phyloP scores from a whole-genome alignment of 2,329 filamentous ascomycete genomes.

The Ceratocystis destructans region DNA sequence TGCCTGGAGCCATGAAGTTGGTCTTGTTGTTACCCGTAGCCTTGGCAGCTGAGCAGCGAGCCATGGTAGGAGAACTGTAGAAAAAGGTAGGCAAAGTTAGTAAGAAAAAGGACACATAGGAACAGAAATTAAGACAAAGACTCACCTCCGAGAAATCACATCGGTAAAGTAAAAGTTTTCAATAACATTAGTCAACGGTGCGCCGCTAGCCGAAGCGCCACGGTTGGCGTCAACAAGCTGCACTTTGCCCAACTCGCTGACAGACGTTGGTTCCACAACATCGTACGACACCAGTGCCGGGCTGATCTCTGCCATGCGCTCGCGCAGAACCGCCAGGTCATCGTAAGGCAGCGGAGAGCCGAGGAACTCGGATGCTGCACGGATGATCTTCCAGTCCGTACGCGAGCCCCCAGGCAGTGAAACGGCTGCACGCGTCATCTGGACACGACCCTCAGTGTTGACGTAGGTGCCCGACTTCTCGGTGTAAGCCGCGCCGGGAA shows the following conservation, averaged over 20 bases:
- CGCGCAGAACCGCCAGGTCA: constrained; percentile 73
- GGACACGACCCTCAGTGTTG: constrained; percentile 93
- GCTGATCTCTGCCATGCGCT: constrained; percentile 91
- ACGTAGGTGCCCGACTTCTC: constrained; percentile 94
- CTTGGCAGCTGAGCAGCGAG: constrained; percentile 89
- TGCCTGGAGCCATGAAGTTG: constrained; percentile 64
- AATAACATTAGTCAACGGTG: constrained; percentile 69
- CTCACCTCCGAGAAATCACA: constrained; percentile 85
- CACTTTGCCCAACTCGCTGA: constrained; percentile 70
- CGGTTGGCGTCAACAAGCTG: constrained; percentile 96
- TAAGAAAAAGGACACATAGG: not conserved
- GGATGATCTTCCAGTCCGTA: constrained; percentile 98
- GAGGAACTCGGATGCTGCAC: constrained; percentile 82
- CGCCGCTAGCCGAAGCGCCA: constrained; percentile 58
- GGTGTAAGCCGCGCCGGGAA: constrained; percentile 89
- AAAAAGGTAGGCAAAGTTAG: not conserved
- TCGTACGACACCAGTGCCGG: constrained; percentile 84
- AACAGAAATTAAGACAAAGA: constrained; percentile 20
- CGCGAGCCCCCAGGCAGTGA: constrained; percentile 77
- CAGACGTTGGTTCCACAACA: constrained; percentile 66
- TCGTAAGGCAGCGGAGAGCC: constrained; percentile 81
- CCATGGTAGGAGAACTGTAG: constrained; percentile 91
- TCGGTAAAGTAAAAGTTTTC: constrained; percentile 99
- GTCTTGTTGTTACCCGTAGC: constrained; percentile 63
- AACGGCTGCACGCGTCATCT: constrained; percentile 83